Conservation (phyloP, 306 rosid genomes). For the Quercus variabilis region DNA sequence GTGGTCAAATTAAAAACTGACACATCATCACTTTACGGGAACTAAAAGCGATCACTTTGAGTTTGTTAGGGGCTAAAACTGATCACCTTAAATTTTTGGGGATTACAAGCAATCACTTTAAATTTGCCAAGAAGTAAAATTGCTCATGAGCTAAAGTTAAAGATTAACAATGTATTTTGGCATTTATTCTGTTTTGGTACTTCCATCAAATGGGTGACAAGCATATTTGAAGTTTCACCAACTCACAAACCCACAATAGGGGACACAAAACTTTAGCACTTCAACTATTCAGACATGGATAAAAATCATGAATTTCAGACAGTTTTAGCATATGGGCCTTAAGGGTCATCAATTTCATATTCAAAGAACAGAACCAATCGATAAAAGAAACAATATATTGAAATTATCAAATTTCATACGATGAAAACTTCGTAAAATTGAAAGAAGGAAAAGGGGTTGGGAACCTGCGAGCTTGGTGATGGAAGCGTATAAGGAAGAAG, state of each 20-base stretch:
- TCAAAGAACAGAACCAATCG: background rate
- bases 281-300: background rate
- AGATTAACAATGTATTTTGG: too few species aligned
- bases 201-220: conserved; percentile 49
- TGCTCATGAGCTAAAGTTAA: too few species aligned
- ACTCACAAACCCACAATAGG: background rate
- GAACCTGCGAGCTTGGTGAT: conserved; percentile 93
- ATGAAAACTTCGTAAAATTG: background rate
- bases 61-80: too few species aligned
- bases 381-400: background rate
- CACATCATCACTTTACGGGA: background rate
- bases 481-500: conserved; percentile 72
- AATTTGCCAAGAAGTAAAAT: too few species aligned
- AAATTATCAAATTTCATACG: background rate
- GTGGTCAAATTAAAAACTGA: too few species aligned
- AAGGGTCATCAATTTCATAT: background rate
- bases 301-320: background rate
- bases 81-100: too few species aligned
- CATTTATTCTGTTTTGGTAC: background rate
- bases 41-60: background rate
- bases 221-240: background rate
- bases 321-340: background rate
- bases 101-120: too few species aligned
- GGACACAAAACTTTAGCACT: background rate
- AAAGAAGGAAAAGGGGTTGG: background rate